Conservation (phyloP, 495 filamentous ascomycete species). For the Aspergillus nidulans region DNA sequence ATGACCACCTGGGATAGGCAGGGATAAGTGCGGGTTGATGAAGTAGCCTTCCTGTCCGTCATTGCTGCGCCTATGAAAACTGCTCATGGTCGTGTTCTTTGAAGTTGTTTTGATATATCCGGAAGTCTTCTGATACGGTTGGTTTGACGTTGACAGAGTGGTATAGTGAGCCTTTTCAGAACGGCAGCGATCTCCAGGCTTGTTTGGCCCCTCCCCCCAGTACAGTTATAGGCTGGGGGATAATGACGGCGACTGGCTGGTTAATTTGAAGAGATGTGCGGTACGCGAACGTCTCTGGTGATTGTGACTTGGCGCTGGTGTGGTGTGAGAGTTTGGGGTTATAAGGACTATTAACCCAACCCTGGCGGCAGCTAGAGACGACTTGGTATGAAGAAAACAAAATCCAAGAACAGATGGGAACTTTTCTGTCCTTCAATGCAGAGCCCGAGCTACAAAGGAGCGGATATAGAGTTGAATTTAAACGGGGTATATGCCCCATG, state of each 20-base stretch:
- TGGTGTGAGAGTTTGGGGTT: too few species aligned
- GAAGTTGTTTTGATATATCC: not conserved
- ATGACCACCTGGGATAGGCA: slow-evolving; percentile 32
- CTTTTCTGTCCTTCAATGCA: not conserved
- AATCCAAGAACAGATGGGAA: not conserved
- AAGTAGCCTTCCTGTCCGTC: slow-evolving; percentile 36
- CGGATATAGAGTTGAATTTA: slow-evolving; percentile 10
- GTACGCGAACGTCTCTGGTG: too few species aligned
- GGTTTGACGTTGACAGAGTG: not conserved
- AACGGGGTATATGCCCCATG: not conserved
- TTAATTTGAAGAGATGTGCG: not conserved
- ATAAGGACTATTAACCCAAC: not conserved
- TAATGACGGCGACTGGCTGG: not conserved
- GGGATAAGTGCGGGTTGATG: slow-evolving; percentile 35
- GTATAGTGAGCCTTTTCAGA: not conserved
- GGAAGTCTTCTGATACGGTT: too few species aligned
- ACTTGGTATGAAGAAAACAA: not conserved
- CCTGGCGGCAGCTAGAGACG: not conserved
- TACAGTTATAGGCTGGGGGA: not conserved
- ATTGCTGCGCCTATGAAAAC: slow-evolving; percentile 32
- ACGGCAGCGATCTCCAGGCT: not conserved
- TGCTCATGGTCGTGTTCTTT: slow-evolving; percentile 27
- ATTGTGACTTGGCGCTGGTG: too few species aligned
- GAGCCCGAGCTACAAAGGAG: not conserved
- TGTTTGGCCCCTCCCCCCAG: not conserved